phyloP scores from a whole-genome alignment of 2,329 filamentous ascomycete genomes.

The Aschersonia sp. region DNA sequence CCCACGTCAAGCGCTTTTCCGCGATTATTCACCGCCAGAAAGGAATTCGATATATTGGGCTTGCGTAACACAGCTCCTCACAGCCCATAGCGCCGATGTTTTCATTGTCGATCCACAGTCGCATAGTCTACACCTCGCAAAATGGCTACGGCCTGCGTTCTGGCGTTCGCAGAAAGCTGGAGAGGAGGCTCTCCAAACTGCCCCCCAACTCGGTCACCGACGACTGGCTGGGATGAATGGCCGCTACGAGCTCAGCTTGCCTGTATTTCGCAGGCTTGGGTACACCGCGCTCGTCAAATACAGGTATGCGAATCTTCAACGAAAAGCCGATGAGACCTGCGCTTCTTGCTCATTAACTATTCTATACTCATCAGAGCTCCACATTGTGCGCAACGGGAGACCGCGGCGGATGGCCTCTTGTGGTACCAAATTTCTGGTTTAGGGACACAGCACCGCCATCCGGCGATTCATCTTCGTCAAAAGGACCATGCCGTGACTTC shows the following conservation, averaged over 20 bases:
- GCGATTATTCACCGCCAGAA: background rate
- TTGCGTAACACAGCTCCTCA: constrained; percentile 4
- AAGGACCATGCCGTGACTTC: background rate
- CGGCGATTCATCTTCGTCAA: background rate
- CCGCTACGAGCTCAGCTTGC: constrained; percentile 19
- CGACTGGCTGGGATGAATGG: constrained; percentile 11
- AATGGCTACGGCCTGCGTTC: constrained; percentile 39
- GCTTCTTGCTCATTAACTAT: background rate
- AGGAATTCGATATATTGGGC: background rate
- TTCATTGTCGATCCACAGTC: constrained; percentile 25
- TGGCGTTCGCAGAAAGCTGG: constrained; percentile 26
- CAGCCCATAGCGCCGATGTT: constrained; percentile 33
- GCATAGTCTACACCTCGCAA: constrained; percentile 30
- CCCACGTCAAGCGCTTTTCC: background rate
- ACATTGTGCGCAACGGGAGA: background rate
- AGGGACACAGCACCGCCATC: background rate
- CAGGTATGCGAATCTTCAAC: background rate
- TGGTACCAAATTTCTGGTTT: constrained; percentile 1
- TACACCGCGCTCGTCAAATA: background rate
- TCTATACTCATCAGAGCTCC: background rate
- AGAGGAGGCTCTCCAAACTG: constrained; percentile 24
- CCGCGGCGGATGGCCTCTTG: background rate
- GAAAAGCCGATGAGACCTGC: too few relatives aligned
- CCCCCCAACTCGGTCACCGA: constrained; percentile 18
- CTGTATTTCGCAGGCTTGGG: constrained; percentile 19